Percentiles rank a stretch among this genome's conserved stretches.
Evolutionary conservation across 257 asterid genomes (phyloP).

Genomic region (Oldenlandia corymbosa): DNA sequence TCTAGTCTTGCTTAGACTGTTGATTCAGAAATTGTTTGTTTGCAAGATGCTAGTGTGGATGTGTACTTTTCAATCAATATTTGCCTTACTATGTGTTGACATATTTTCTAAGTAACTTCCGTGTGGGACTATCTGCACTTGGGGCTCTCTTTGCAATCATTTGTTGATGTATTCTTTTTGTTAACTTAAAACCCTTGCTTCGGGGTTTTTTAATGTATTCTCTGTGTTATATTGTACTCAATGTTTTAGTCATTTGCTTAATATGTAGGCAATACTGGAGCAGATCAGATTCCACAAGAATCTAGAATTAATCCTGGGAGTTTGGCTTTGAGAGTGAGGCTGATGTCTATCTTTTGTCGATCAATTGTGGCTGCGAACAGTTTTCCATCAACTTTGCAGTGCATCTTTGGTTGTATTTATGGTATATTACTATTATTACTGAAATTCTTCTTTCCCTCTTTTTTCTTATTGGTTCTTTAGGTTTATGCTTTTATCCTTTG

Average conservation of each 20-base stretch:
- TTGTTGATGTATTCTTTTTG: not conserved
- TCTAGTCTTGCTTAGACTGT: not conserved
- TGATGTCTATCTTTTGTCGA: slow-evolving; percentile 85
- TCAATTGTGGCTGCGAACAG: slow-evolving; percentile 86
- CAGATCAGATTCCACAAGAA: slow-evolving; percentile 60
- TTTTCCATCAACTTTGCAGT: slow-evolving; percentile 90
- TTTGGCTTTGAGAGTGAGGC: slow-evolving; percentile 60
- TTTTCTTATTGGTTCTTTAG: not conserved
- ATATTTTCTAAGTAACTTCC: too few relatives aligned
- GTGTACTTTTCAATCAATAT: not conserved
- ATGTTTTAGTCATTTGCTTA: slow-evolving; percentile 15
- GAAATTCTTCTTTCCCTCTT: not conserved
- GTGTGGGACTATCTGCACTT: not conserved
- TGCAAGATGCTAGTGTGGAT: not conserved
- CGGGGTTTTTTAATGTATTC: not conserved
- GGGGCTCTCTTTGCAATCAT: not conserved
- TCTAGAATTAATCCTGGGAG: slow-evolving; percentile 60
- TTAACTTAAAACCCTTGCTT: not conserved
- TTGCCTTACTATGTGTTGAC: too few relatives aligned
- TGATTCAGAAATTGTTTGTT: not conserved
- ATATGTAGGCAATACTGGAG: slow-evolving; percentile 56
- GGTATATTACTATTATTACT: slow-evolving; percentile 34
- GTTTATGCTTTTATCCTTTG: not conserved
- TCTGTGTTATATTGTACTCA: not conserved
- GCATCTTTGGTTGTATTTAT: slow-evolving; percentile 87